phyloP scores from a whole-genome alignment of 1,139 yeast species.

The Nematodospora anomalae region DNA sequence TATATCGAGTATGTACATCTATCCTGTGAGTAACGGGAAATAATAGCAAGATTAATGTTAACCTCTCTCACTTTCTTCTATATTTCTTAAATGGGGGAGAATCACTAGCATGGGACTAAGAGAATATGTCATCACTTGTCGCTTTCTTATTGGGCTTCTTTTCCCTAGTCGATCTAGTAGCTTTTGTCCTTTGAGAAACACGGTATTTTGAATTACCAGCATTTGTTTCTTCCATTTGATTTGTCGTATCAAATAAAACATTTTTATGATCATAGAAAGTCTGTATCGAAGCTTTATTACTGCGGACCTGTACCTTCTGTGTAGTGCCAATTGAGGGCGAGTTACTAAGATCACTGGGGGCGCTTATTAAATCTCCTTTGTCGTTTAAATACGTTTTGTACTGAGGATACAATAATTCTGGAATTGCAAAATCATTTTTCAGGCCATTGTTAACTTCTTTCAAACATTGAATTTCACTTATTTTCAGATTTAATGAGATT shows the following conservation, averaged over 20 bases:
- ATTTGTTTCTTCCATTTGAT: not conserved
- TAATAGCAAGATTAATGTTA: not conserved
- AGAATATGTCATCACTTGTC: conserved; percentile 1
- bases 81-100: conserved; percentile 4
- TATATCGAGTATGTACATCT: not conserved
- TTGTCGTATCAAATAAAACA: not conserved
- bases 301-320: not conserved
- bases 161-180: not conserved
- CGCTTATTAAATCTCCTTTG: not conserved
- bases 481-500: too few relatives aligned
- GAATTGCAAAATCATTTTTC: not conserved
- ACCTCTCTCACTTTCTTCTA: conserved; percentile 1
- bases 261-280: not conserved
- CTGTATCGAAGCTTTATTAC: not conserved
- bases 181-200: too few relatives aligned
- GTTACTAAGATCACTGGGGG: not conserved
- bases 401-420: not conserved
- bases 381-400: not conserved
- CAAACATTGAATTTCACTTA: not conserved
- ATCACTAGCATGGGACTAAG: not conserved
- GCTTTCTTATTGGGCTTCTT: not conserved
- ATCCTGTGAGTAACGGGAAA: not conserved
- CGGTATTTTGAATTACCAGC: not conserved
- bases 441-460: not conserved
- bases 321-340: not conserved